A percentile compares a stretch with the other conserved stretches of the same genome.
Evolutionary conservation across 176 grass and related monocot species (phyloP).

Genomic region (Cymbopogon citratus): DNA sequence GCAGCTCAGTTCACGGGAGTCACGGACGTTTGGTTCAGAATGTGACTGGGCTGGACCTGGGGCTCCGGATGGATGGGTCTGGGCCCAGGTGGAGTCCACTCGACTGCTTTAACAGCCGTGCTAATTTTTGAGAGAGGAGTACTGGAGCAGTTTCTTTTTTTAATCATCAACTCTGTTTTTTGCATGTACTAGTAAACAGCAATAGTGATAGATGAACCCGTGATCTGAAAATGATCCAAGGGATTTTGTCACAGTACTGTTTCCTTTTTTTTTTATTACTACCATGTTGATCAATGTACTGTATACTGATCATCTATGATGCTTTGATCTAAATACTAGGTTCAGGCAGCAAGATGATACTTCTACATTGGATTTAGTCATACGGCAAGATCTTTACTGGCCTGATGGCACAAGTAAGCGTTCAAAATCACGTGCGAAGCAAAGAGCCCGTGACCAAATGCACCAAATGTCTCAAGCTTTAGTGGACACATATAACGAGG

Average conservation of each 20-base stretch:
- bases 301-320: neutral
- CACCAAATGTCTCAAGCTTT: neutral
- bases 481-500: constrained; percentile 15
- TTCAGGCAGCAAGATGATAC: neutral
- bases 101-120: too few species aligned
- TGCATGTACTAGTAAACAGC: neutral
- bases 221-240: neutral
- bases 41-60: too few species aligned
- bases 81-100: too few species aligned
- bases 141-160: constrained; percentile 3
- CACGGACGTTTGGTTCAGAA: too few species aligned
- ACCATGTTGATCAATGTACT: neutral
- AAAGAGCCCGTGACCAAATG: neutral
- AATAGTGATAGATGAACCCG: neutral
- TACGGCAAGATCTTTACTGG: neutral
- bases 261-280: neutral
- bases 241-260: neutral
- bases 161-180: neutral
- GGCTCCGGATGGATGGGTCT: too few species aligned
- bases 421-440: neutral
- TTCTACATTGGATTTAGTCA: neutral
- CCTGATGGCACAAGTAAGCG: constrained; percentile 10
- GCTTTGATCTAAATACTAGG: neutral
- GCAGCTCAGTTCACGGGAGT: too few species aligned
- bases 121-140: too few species aligned